Base-by-base conservation (phyloP, 805 yeast species). In the Scheffersomyces coipomensis region DNA sequence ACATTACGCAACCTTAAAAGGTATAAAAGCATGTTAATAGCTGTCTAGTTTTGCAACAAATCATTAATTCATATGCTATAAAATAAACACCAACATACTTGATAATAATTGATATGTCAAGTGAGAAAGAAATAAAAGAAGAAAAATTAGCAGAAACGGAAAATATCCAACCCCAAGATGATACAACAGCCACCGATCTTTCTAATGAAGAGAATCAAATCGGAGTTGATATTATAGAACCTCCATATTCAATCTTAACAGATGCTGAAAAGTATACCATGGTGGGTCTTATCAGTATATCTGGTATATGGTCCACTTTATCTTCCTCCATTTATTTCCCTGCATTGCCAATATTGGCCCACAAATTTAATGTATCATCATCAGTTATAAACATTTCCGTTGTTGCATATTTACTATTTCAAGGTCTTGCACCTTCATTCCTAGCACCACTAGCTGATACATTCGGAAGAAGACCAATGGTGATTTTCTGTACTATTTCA, bases 321-420 rank as follows among this genome's bases (percentile, higher is more conserved):
- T 78, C 89, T 1, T 73, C 82, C 39, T 83, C 93, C 0, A 84
- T 87, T 13, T 88, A 85, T 54, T 81, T 84, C 58, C 95, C 95
- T 0, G 87, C 87, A 0, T 61, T 88, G 16, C 75, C 80, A 0
- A 66, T 67, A 8, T 60, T 88, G 6, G 76, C 79, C 33, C 48
- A 58, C 0, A 58, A 76, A 21, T 85, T 88, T 48, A 19, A 67
- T 31, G 75, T 81, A 5, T 53, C 78, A 3, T 76, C 77, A 31
- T 84, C 76, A 41, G 58, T 67, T 38, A 77, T 79, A 30, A 87
- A 88, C 54, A 50, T 85, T 12, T 75, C 93, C 0, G 83, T 88
- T 19, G 89, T 88, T 1, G 81, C 83, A 0, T 88, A 87, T 52
- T 71, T 84, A 31, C 58, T 85, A 7, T 73, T 81, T 39, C 96